Evolutionary conservation across 140 eudicot genomes (phyloP), one percentile per base, ranked within the genome.

Genomic region (Erigeron philadelphicus): DNA sequence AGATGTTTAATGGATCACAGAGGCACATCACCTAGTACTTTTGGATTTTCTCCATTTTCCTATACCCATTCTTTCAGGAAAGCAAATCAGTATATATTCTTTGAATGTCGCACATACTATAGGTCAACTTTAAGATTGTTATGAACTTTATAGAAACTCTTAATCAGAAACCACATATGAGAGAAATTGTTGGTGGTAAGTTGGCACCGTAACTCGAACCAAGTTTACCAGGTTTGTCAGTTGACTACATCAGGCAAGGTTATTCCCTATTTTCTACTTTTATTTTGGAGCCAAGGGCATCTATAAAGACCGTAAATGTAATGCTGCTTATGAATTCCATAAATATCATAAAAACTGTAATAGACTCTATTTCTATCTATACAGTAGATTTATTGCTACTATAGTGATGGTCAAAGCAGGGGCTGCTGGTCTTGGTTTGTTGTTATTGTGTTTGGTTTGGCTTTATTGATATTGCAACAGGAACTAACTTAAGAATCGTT

Each of bases 21-120:
- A 21, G 25, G 25, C 25, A 21, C 25, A 21, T 21, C 25, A 21
- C 25, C 25, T 21, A 21, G 25, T 21, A 0, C 25, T 21, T 21
- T 21, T 21, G 25, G 25, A 21, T 21, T 21, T 21, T 3, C 5
- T 47, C 53, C 16, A 47, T 47, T 16, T 18, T 68, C 15, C 18
- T 53, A 38, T 17, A 15, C 12, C 42, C 17, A 15, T 9, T 47
- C 11, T 38, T 52, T 31, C 41, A 52, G 17, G 48, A 52, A 52
- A 67, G 62, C 35, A 35, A 42, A 35, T 35, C 42, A 68, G 4
- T 40, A 52, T 53, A 63, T 9, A 18, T 53, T 53, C 53, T 68
- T 68, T 38, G 9, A 68, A 68, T 42, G 64, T 68, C 60, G 53
- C 53, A 17, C 23, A 53, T 13, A 38, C 50, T 68, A 52, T 48